phyloP scores from a whole-genome alignment of 2,329 filamentous ascomycete genomes.

The Ceratocystis papillata region DNA sequence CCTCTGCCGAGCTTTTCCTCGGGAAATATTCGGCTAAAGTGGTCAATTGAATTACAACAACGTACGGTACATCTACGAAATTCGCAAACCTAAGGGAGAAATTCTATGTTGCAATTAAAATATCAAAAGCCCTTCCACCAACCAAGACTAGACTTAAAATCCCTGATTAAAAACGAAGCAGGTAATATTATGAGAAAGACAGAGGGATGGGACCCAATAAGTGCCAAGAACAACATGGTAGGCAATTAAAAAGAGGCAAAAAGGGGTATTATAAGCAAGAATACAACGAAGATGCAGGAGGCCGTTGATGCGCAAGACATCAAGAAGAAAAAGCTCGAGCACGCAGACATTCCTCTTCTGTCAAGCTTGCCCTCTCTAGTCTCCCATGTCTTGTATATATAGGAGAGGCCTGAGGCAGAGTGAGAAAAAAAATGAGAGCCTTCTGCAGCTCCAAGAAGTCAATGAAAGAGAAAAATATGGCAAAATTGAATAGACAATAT shows the following conservation, averaged over 20 bases:
- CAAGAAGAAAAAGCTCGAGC: slow-evolving; percentile 12
- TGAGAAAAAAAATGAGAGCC: background rate
- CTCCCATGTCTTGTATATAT: background rate
- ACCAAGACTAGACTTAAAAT: background rate
- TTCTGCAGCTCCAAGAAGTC: background rate
- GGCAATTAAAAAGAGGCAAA: slow-evolving; percentile 27
- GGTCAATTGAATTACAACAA: too few species aligned
- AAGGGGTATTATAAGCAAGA: slow-evolving; percentile 43
- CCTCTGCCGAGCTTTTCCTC: background rate
- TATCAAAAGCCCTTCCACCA: background rate
- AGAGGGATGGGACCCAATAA: background rate
- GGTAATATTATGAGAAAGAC: background rate
- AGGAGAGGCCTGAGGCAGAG: background rate
- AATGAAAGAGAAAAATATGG: slow-evolving; percentile 7
- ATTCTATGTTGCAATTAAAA: slow-evolving; percentile 2
- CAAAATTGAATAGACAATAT: slow-evolving; percentile 14
- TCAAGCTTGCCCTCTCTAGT: background rate
- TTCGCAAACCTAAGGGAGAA: background rate
- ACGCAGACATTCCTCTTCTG: background rate
- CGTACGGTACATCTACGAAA: too few species aligned
- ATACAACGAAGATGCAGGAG: slow-evolving; percentile 21
- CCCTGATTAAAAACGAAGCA: background rate
- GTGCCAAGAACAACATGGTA: background rate
- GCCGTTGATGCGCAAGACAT: slow-evolving; percentile 23
- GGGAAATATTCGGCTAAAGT: background rate